Conservation (phyloP, 2,329 filamentous ascomycete species). For the Pseudogymnoascus sp. region DNA sequence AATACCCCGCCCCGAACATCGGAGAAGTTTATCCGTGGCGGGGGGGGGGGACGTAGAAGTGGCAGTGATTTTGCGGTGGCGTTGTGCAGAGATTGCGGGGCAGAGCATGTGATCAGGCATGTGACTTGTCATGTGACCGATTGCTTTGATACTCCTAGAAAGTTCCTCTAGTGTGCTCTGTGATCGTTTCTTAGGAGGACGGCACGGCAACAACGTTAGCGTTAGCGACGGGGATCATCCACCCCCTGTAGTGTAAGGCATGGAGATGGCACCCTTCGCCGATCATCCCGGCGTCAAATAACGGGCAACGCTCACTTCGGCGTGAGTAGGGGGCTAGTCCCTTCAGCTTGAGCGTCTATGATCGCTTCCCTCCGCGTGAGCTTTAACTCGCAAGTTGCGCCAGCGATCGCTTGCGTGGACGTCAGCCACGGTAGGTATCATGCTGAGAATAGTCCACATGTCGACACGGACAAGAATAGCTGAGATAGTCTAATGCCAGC, state of each 20-base stretch:
- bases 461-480: not conserved
- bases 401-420: not conserved
- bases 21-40: slow-evolving; percentile 1
- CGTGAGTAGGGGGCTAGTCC: not conserved
- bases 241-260: not conserved
- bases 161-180: not conserved
- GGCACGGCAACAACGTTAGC: not conserved
- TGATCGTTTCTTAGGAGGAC: not conserved
- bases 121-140: not conserved
- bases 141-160: no score
- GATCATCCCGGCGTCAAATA: not conserved
- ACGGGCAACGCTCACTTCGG: not conserved
- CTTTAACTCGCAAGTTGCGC: not conserved
- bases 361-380: not conserved
- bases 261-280: not conserved
- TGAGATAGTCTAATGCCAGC: not conserved
- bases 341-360: not conserved
- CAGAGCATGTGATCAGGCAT: not conserved
- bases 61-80: not conserved
- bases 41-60: not conserved
- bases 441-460: not conserved
- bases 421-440: not conserved
- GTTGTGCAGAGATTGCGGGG: not conserved
- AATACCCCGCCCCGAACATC: slow-evolving; percentile 3
- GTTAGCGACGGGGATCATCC: not conserved